These are phyloP conservation scores for Penicillium simplicissimum DNA, from an alignment of 495 filamentous ascomycete species.

Conservation along the genomic window DNA sequence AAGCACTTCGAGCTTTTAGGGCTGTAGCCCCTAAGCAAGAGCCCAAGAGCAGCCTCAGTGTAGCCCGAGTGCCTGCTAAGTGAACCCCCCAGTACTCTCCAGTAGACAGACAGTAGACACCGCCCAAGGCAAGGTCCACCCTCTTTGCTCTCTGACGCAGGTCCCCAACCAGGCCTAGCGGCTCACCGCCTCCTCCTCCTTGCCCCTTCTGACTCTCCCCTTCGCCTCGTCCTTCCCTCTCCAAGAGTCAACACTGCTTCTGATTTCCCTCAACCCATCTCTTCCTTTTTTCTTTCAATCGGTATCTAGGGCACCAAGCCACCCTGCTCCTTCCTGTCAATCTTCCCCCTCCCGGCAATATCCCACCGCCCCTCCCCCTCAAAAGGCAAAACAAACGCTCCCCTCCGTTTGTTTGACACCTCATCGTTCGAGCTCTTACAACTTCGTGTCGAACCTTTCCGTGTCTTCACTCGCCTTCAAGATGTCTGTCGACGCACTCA, in stretches of 20 bases:
- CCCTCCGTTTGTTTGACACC: constrained; percentile 46
- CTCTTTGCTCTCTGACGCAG: neutral
- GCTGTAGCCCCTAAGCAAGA: neutral
- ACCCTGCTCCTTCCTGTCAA: constrained; percentile 62
- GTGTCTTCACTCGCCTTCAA: constrained; percentile 47
- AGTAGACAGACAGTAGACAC: too few relatives aligned
- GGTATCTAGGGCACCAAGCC: constrained; percentile 87
- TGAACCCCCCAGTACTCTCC: neutral
- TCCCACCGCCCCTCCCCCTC: constrained; percentile 32
- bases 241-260: constrained; percentile 23
- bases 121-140: constrained; percentile 5
- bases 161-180: constrained; percentile 19
- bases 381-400: constrained; percentile 36
- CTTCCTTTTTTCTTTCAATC: constrained; percentile 26
- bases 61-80: neutral
- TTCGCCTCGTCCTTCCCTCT: constrained; percentile 22
- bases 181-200: constrained; percentile 29
- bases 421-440: constrained; percentile 24
- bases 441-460: constrained; percentile 28
- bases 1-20: neutral
- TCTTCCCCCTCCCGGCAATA: constrained; percentile 47
- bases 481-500: constrained; percentile 60
- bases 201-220: constrained; percentile 15
- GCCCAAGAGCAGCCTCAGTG: neutral
- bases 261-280: constrained; percentile 27